These are phyloP conservation scores for Sporisorium scitamineum DNA, from an alignment of 1,284 basidiomycete species.

Conservation along the genomic window DNA sequence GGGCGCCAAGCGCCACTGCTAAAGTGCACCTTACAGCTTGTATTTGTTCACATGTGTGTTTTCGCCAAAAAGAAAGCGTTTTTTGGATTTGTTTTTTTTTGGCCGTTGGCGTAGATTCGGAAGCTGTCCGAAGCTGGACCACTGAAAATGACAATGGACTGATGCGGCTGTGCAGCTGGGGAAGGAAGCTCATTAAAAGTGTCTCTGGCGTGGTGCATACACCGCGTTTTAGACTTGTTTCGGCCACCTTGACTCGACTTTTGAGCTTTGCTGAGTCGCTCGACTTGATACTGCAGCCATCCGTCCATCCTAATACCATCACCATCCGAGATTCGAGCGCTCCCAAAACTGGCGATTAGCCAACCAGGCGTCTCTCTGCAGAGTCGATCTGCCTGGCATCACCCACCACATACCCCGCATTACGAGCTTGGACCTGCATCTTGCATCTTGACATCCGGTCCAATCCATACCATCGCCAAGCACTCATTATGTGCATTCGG, in stretches of 20 bases:
- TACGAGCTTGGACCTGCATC: neutral
- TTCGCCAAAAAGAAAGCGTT: neutral
- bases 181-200: neutral
- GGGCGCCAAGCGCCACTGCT: no score
- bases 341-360: neutral
- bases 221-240: neutral
- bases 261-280: neutral
- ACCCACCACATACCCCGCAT: neutral
- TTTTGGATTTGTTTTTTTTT: no score
- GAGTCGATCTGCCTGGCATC: no score
- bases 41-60: neutral
- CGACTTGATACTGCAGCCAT: no score
- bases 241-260: neutral
- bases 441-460: neutral
- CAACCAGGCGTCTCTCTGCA: neutral
- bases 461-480: neutral
- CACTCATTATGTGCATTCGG: constrained; percentile 11
- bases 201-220: neutral
- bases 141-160: no score
- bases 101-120: no score
- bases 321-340: neutral
- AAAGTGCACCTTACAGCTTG: no score
- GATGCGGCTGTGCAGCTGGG: no score
- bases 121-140: no score
- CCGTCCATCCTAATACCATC: neutral